phyloP scores from a whole-genome alignment of 495 filamentous ascomycete species.

The Beverwykella pulmonaria region DNA sequence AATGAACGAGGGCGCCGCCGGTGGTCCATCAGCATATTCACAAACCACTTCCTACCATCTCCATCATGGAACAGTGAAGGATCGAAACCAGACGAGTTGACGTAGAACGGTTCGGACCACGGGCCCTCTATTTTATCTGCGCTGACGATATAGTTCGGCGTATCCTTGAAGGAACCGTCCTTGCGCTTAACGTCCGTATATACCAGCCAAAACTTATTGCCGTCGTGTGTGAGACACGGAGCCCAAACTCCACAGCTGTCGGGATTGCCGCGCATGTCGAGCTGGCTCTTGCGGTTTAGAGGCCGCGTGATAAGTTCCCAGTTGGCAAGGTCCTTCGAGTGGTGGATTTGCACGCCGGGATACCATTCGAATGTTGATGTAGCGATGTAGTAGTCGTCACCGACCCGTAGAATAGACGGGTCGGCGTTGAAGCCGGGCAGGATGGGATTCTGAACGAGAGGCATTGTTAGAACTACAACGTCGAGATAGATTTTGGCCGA shows the following conservation, averaged over 20 bases:
- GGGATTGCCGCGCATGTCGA: slow-evolving; percentile 45
- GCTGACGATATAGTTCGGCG: slow-evolving; percentile 55
- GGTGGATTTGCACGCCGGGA: slow-evolving; percentile 59
- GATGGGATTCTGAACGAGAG: slow-evolving; percentile 56
- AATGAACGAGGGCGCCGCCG: slow-evolving; percentile 49
- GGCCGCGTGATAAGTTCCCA: slow-evolving; percentile 54
- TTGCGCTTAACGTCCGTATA: slow-evolving; percentile 61
- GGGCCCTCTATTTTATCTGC: slow-evolving; percentile 52
- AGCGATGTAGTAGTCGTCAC: slow-evolving; percentile 63
- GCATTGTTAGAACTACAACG: slow-evolving; percentile 5
- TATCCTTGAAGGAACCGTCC: slow-evolving; percentile 55
- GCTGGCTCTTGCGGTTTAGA: slow-evolving; percentile 44
- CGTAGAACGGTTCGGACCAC: slow-evolving; percentile 60
- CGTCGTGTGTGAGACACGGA: slow-evolving; percentile 62
- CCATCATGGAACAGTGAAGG: slow-evolving; percentile 63
- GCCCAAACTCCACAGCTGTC: slow-evolving; percentile 66
- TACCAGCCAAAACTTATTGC: slow-evolving; percentile 49
- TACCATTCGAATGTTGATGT: slow-evolving; percentile 67
- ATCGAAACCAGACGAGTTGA: slow-evolving; percentile 54
- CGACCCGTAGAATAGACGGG: slow-evolving; percentile 61
- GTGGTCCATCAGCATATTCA: slow-evolving; percentile 60
- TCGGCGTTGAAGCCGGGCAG: slow-evolving; percentile 66
- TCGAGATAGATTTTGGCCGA: background rate
- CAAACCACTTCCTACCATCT: slow-evolving; percentile 57
- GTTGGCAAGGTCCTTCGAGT: slow-evolving; percentile 48